phyloP scores from a whole-genome alignment of 164 flowering plant genomes.

The Stephania yunnanensis region DNA sequence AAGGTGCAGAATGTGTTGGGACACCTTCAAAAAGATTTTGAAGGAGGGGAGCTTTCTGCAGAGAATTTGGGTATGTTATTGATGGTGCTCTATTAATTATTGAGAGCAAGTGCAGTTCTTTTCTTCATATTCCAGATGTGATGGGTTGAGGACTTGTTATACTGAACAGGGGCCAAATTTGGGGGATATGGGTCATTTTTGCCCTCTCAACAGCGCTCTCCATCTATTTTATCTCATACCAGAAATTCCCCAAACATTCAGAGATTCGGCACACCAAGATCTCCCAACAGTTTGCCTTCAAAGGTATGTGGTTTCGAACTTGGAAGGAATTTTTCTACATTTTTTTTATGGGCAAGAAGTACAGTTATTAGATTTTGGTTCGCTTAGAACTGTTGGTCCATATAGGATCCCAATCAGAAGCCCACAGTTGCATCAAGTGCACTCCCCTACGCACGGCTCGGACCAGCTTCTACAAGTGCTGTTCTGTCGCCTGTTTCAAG shows the following conservation, averaged over 20 bases:
- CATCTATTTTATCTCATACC: slow-evolving; percentile 40
- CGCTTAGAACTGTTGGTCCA: slow-evolving; percentile 5
- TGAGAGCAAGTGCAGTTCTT: background rate
- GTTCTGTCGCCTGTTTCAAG: slow-evolving; percentile 16
- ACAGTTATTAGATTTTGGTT: background rate
- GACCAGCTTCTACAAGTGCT: slow-evolving; percentile 24
- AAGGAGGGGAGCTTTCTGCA: slow-evolving; percentile 53
- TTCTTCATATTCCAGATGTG: slow-evolving; percentile 7
- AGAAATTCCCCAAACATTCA: slow-evolving; percentile 35
- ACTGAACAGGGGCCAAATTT: slow-evolving; percentile 59
- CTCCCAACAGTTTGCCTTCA: slow-evolving; percentile 26
- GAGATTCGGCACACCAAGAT: slow-evolving; percentile 20
- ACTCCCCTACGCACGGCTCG: slow-evolving; percentile 18
- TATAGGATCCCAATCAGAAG: slow-evolving; percentile 42
- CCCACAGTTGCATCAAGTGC: slow-evolving; percentile 22
- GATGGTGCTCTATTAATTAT: background rate
- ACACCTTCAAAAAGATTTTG: slow-evolving; percentile 77
- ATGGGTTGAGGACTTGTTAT: slow-evolving; percentile 14
- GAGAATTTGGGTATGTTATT: slow-evolving; percentile 65
- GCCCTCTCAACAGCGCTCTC: slow-evolving; percentile 55
- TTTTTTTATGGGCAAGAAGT: background rate
- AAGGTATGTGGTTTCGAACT: slow-evolving; percentile 36
- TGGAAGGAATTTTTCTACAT: background rate
- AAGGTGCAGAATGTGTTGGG: slow-evolving; percentile 72
- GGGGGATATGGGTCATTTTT: slow-evolving; percentile 88